A percentile compares a stretch with the other conserved stretches of the same genome.
phyloP scores from a whole-genome alignment of 2,329 filamentous ascomycete genomes.

The Exserohilum rostratum region DNA sequence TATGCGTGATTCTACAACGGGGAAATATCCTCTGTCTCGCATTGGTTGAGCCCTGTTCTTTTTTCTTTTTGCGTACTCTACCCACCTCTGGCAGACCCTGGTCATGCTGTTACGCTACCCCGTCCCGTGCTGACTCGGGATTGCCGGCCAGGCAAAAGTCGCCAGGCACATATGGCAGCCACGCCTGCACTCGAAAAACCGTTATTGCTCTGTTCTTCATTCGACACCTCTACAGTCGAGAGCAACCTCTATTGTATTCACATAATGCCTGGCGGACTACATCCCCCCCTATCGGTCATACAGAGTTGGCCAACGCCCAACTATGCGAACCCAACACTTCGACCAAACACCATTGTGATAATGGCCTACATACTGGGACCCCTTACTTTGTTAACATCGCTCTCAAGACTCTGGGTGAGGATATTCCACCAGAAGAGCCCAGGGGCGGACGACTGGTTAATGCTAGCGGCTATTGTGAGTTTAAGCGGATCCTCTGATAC shows the following conservation, averaged over 20 bases:
- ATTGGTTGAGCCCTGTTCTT: not conserved
- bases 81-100: constrained; percentile 7
- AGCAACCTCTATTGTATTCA: not conserved
- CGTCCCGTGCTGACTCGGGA: constrained; percentile 5
- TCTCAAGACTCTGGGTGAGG: constrained; percentile 39
- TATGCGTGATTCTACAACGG: not conserved
- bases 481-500: not conserved
- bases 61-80: constrained; percentile 4
- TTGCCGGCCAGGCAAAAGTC: constrained; percentile 9
- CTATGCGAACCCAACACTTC: constrained; percentile 27
- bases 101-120: constrained; percentile 8
- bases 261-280: constrained; percentile 40
- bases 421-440: constrained; percentile 32
- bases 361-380: constrained; percentile 31
- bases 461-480: constrained; percentile 33
- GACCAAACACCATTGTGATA: constrained; percentile 26
- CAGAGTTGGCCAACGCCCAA: constrained; percentile 35
- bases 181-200: constrained; percentile 15
- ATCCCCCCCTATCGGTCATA: constrained; percentile 33
- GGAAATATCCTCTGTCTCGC: not conserved
- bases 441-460: constrained; percentile 41
- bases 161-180: constrained; percentile 27
- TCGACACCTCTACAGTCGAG: not conserved
- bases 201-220: not conserved
- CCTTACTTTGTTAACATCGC: constrained; percentile 28